Base-by-base conservation (phyloP, 2,329 filamentous ascomycete genomes). In the Canariomyces notabilis region DNA sequence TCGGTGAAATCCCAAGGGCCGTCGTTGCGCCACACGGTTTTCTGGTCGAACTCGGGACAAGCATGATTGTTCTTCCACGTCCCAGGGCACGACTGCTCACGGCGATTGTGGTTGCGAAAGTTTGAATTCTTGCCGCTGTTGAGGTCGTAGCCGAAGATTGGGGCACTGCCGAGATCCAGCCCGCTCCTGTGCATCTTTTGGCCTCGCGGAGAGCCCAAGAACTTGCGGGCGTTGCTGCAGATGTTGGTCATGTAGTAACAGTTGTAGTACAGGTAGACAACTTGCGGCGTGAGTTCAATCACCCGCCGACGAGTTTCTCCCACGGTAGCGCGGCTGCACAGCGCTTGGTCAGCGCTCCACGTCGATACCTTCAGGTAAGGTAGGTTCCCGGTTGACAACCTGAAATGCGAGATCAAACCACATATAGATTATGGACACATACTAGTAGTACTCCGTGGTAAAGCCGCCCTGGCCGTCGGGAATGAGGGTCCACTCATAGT, bases 61-160 rank as follows among this genome's bases (percentile, higher is more conserved):
- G 29, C n/a, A 14, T 48, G 41, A 2, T 26, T 35, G 23, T 36
- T 32, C 21, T 48, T 52, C 49, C 51, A 57, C 6, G 5, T 16
- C 14, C 12, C 11, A 16, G 41, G 31, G 16, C 46, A 52, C 19
- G 40, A 45, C 12, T 19, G 11, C 11, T 33, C 15, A 22, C 51
- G 48, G 26, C 46, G 44, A 9, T 37, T n/a, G 15, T 34, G 12
- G 31, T 45, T 16, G 18, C 35, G 41, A 18, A n/a, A 20, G 41
- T 18, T 22, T 37, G 12, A 29, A 29, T 12, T 34, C 11, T 54
- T 39, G 16, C 50, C 47, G 38, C 69, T 74, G 42, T 62, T 67
- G 57, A 66, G 66, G 3, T 75, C 74, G 56, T 76, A 77, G 1
- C 73, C 73, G 9, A 73, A 75, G n/a, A n/a, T n/a, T n/a, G n/a